Evolutionary conservation across 306 rosid species (phyloP), one percentile per base, ranked within the genome.

Genomic region (Fagus crenata): DNA sequence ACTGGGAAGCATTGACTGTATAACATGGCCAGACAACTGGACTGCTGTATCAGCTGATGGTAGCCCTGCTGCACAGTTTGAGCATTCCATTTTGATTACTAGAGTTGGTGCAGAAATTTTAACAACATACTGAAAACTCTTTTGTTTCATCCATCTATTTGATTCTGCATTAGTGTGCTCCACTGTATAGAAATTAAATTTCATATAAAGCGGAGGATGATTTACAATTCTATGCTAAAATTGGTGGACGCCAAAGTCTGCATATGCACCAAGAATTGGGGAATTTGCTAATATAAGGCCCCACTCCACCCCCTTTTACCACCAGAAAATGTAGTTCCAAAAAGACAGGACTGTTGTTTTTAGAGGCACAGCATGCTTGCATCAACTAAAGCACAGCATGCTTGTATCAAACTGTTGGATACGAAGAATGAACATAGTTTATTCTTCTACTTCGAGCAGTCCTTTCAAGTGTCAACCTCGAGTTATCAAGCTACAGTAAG

Each of bases 21-120:
- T 80, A 71, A 89, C 93, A 51, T 95, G 99, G 99, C 90, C 89
- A 18, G 99, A 92, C 84, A 92, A 95, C 84, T 95, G 98, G 99
- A 95, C 99, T 5, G 77, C 92, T 2, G 42, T 92, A 46, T 77
- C 97, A 12, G 86, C 92, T 1, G 97, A 92, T 79, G 97, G 98
- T 53, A 77, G 97, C 83, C 85, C 89, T 2, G 96, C 99, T n/a
- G 97, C 99, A 51, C 99, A 95, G 85, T 88, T 86, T 83, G 99
- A 95, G 82, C 98, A 95, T 83, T 88, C 99, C 79, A 87, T 95
- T 88, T 88, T 95, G 86, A 91, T 95, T 61, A 95, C 97, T 11
- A 86, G 87, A 81, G 88, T 92, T 3, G 99, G 98, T 40, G 97
- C 97, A 6, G 97, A 95, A 88, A 92, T 95, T 83, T 84, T 95